Conservation (phyloP, 2,329 filamentous ascomycete genomes). For the Scedosporium boydii region DNA sequence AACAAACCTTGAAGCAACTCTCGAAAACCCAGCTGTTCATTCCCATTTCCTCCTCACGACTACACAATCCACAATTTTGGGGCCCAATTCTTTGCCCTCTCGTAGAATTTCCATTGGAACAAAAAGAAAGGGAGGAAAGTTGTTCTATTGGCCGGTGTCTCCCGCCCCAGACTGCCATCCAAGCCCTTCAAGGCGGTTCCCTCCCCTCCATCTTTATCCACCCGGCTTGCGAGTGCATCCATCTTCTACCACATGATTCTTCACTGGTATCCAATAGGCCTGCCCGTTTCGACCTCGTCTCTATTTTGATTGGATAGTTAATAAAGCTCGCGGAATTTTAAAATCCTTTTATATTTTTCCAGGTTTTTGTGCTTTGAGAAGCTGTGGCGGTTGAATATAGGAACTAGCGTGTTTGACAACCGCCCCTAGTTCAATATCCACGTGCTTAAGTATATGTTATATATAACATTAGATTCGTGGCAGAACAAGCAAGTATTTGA, state of each 20-base stretch:
- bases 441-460: too few species aligned
- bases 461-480: too few species aligned
- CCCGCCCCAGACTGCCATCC: background rate
- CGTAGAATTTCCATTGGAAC: background rate
- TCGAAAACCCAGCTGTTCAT: too few species aligned
- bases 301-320: background rate
- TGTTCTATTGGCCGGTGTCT: background rate
- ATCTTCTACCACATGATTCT: slow-evolving; percentile 3
- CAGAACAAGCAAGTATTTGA: too few species aligned
- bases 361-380: background rate
- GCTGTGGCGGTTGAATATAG: too few species aligned
- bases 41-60: background rate
- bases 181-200: background rate
- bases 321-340: background rate
- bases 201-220: background rate
- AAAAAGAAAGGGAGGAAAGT: background rate
- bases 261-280: background rate
- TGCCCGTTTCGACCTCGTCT: background rate
- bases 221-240: background rate
- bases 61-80: background rate
- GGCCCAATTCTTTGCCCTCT: background rate
- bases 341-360: background rate
- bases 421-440: too few species aligned
- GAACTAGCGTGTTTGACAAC: too few species aligned
- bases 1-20: background rate